Evolutionary conservation across 805 yeast species (phyloP).

Genomic region (Candida coleopterorum): DNA sequence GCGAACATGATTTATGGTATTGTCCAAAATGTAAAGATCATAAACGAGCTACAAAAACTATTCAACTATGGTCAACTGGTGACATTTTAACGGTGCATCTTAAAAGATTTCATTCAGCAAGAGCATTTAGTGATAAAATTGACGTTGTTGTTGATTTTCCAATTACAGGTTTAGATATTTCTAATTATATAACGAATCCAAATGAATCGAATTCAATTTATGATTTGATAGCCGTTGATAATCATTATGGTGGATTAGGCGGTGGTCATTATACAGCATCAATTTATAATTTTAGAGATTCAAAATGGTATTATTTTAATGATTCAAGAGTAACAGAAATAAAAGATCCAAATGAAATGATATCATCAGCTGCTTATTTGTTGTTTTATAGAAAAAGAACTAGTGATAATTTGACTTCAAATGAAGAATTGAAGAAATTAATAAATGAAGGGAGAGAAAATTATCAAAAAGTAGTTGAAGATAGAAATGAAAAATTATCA

Average conservation of each 20-base stretch:
- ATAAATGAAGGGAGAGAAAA: constrained; percentile 36
- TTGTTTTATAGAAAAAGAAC: constrained; percentile 70
- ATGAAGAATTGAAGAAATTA: constrained; percentile 37
- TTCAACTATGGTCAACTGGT: constrained; percentile 91
- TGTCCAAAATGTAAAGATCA: constrained; percentile 89
- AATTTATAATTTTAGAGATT: constrained; percentile 72
- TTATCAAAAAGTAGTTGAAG: constrained; percentile 12
- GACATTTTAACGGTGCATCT: constrained; percentile 86
- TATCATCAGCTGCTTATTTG: constrained; percentile 80
- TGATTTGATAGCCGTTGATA: constrained; percentile 89
- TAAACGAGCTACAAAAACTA: constrained; percentile 83
- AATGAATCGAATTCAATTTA: constrained; percentile 43
- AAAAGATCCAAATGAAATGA: constrained; percentile 54
- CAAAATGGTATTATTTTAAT: constrained; percentile 84
- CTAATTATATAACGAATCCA: constrained; percentile 44
- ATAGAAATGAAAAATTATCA: constrained; percentile 12
- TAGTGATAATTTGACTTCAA: constrained; percentile 39
- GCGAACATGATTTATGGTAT: constrained; percentile 89
- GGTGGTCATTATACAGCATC: constrained; percentile 97
- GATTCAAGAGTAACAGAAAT: constrained; percentile 68
- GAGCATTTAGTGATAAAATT: constrained; percentile 85
- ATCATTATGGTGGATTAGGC: constrained; percentile 93
- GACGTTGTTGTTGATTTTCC: constrained; percentile 85
- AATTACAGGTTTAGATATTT: constrained; percentile 71
- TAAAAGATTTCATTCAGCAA: constrained; percentile 81